Conservation (phyloP, 441 rosid species). For the Biscutella laevigata region DNA sequence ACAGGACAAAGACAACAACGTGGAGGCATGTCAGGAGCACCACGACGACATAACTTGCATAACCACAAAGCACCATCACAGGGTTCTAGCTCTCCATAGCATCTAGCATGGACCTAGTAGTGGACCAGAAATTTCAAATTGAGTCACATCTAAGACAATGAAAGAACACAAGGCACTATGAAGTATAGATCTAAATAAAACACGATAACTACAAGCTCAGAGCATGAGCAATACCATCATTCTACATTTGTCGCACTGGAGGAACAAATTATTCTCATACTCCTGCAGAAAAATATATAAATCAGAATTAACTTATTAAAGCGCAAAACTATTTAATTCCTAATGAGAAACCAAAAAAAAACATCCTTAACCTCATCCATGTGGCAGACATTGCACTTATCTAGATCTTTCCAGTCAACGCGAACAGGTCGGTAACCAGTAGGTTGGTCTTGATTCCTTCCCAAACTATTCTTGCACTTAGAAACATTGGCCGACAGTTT, state of each 20-base stretch:
- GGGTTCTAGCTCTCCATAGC: slow-evolving; percentile 93
- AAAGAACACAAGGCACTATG: background rate
- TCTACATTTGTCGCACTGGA: slow-evolving; percentile 99
- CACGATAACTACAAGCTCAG: background rate
- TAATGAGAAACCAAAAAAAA: slow-evolving; percentile 2
- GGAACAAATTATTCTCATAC: slow-evolving; percentile 88
- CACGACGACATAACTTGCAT: slow-evolving; percentile 90
- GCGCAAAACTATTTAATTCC: background rate
- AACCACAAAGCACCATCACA: slow-evolving; percentile 80
- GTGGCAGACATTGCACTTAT: slow-evolving; percentile 96
- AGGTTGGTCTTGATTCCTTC: slow-evolving; percentile 60
- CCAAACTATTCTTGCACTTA: slow-evolving; percentile 40
- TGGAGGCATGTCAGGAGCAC: slow-evolving; percentile 65
- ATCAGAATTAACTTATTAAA: slow-evolving; percentile 17
- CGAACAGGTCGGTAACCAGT: slow-evolving; percentile 91
- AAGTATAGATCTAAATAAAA: slow-evolving; percentile 1
- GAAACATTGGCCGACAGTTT: slow-evolving; percentile 41
- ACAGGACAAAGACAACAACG: slow-evolving; percentile 97
- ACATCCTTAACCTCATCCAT: slow-evolving; percentile 81
- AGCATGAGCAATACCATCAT: slow-evolving; percentile 67
- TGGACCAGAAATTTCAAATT: slow-evolving; percentile 11
- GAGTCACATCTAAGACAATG: slow-evolving; percentile 19
- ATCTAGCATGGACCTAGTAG: slow-evolving; percentile 89
- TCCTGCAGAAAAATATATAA: slow-evolving; percentile 44
- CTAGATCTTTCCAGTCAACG: slow-evolving; percentile 98